These are phyloP conservation scores for Cyberlindnera subsufficiens DNA, from an alignment of 805 yeast genomes.

Conservation along the genomic window DNA sequence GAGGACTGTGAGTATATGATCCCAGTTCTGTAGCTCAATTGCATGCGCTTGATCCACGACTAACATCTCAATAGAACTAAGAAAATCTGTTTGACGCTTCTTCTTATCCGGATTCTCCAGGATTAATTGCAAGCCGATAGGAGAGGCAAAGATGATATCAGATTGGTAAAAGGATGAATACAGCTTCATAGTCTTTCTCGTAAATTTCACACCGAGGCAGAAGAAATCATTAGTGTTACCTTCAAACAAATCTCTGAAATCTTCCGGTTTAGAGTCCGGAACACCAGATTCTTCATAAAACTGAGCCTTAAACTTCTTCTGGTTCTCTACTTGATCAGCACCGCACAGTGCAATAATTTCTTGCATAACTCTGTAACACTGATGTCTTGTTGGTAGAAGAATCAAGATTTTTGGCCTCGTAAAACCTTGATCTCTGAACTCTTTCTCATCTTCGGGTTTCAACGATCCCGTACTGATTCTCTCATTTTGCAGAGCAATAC, in stretches of 20 bases:
- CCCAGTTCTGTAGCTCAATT: conserved; percentile 89
- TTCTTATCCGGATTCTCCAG: conserved; percentile 55
- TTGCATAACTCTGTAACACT: conserved; percentile 64
- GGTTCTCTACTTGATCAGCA: conserved; percentile 73
- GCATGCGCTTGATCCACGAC: conserved; percentile 82
- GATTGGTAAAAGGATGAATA: conserved; percentile 80
- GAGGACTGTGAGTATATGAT: conserved; percentile 64
- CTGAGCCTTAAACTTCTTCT: conserved; percentile 65
- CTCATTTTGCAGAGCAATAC: conserved; percentile 39
- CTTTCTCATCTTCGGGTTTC: conserved; percentile 44
- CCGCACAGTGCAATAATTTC: conserved; percentile 58
- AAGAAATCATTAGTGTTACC: conserved; percentile 93
- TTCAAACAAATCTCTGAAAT: conserved; percentile 70
- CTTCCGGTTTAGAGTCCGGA: conserved; percentile 63
- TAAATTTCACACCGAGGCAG: conserved; percentile 84
- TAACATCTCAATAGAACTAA: conserved; percentile 81
- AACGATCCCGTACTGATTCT: conserved; percentile 28
- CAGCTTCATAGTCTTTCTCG: conserved; percentile 79
- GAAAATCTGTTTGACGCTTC: conserved; percentile 69
- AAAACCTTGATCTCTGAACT: conserved; percentile 88
- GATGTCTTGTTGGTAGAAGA: conserved; percentile 76
- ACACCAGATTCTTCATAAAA: conserved; percentile 49
- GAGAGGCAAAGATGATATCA: conserved; percentile 86
- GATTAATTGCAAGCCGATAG: conserved; percentile 79
- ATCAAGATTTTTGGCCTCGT: conserved; percentile 87